Base-by-base conservation (phyloP, 192 early-diverging fungal genomes). In the Backusella psychrophila region DNA sequence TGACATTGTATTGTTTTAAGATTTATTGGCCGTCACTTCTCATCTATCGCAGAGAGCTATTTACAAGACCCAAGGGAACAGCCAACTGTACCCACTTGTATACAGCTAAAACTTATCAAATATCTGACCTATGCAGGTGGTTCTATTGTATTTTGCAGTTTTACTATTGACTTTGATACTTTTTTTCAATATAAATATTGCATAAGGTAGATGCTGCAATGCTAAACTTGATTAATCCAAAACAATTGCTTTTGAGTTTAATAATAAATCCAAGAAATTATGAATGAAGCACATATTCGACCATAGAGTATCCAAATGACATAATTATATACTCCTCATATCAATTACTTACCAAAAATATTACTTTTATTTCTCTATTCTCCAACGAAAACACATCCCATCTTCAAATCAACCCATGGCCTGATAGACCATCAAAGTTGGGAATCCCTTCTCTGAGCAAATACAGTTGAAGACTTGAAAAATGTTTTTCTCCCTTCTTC, bases 171-270 rank as follows among this genome's bases (percentile, higher is more conserved):
- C 42, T 77, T 67, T 75, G 39, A 21, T 1, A 17, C 9, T 3
- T 67, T 83, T 83, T 0, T 36, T 44, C 7, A 0, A 21, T 2
- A 6, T 44, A 11, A 23, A 77, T 4, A 19, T 17, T 3, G 33
- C 15, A 52, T 83, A 83, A 35, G 26, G 35, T 1, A 2, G 39
- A 39, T 72, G 44, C 3, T 72, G 69, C 0, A 83, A 83, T 26
- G 78, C 75, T 6, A 73, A 67, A 26, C 46, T 80, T n/a, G 79
- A 83, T 42, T 9, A 77, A 6, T 15, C 46, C 9, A 83, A 83
- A 38, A 83, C 78, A 2, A 46, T 49, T 0, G 63, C 69, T 4
- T 74, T 83, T 53, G 77, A 74, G 14, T n/a, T 78, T 5, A 41
- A 42, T 17, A 72, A 65, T 9, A 19, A 23, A 14, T 36, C 63